Evolutionary conservation across 202 grass and related monocot genomes (phyloP), one percentile per base, ranked within the genome.

Genomic region (Setaria viridis): DNA sequence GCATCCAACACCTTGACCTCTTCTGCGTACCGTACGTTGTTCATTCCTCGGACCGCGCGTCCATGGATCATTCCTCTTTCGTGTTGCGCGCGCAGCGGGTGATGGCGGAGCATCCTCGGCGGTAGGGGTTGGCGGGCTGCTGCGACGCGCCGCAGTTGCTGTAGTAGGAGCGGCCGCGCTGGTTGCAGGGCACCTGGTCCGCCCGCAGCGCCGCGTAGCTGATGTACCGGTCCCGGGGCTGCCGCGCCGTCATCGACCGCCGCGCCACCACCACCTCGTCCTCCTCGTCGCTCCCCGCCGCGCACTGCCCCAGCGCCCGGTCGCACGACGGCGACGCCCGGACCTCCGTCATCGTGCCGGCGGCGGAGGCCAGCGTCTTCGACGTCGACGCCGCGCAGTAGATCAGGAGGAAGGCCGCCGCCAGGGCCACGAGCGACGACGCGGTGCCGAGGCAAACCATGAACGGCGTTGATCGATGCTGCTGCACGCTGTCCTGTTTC

Each of bases 131-230:
- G 71, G 84, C 86, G 11, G 67, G 69, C 39, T 74, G 6, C 63
- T 81, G 83, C 6, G 78, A 60, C 12, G 39, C 39, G 39, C 25
- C 85, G 88, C 92, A 97, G 85, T 97, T 97, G 68, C 39, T 87
- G 92, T 97, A 97, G 88, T 97, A 97, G 11, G 94, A 97, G 47
- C 75, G 39, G 3, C 92, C 94, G 77, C 88, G 88, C 88, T 88
- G 80, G 54, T 51, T 79, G 83, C 84, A 86, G 20, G 94, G 94
- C 39, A 94, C 86, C 69, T 89, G 88, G 84, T 97, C 76, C 32
- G 88, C 93, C 5, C 57, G 74, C 55, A 97, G 83, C 30, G 92
- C 92, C 0, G 84, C 90, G 85, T 94, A 94, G 92, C 94, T 97
- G 72, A 97, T 80, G 81, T 74, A 80, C 70, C n/a, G 0, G 42